Base-by-base conservation (phyloP, 164 flowering plant genomes). In the Buxus sempervirens region DNA sequence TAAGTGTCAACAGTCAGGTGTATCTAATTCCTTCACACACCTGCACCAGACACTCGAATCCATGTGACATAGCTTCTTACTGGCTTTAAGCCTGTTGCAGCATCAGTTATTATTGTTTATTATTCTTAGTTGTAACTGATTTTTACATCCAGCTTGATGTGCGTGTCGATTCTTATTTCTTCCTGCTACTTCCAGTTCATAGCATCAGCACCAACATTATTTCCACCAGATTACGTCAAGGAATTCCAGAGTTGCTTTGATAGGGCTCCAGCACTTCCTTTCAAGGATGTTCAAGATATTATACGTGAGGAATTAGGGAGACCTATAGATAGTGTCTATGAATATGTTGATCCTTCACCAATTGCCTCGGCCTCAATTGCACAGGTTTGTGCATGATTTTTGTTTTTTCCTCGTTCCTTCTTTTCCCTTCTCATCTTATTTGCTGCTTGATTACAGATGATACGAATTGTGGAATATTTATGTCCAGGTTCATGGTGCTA, bases 321-420 rank as follows among this genome's bases (percentile, higher is more conserved):
- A 66, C 89, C 96, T n/a, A 81, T 94, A 67, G 96, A 90, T 22
- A 85, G 84, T 66, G 85, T 94, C 4, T 94, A 88, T 73, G 97
- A 90, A 73, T 90, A 85, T 79, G 82, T 94, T 65, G 95, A 94
- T 79, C 96, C 96, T 9, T 86, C 82, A 4, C 98, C 98, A 16
- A n/a, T 94, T 79, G 98, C 98, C 66, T 91, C 98, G n/a, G 98
- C 98, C 68, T 94, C 97, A 15, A 84, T 94, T 77, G 98, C 97
- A 48, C 98, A 94, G 95, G 98, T 93, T 51, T 60, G 54, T 48
- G 19, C 42, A 18, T 24, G 22, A 48, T 51, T 48, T 48, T 41
- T 9, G 45, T 24, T 7, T 20, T 21, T 22, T 64, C 21, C 20
- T 65, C 7, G 38, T 32, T 7, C 7, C 38, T 7, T 32, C 7